Conservation (phyloP, 345 rosid genomes). For the Dimocarpus longan region DNA sequence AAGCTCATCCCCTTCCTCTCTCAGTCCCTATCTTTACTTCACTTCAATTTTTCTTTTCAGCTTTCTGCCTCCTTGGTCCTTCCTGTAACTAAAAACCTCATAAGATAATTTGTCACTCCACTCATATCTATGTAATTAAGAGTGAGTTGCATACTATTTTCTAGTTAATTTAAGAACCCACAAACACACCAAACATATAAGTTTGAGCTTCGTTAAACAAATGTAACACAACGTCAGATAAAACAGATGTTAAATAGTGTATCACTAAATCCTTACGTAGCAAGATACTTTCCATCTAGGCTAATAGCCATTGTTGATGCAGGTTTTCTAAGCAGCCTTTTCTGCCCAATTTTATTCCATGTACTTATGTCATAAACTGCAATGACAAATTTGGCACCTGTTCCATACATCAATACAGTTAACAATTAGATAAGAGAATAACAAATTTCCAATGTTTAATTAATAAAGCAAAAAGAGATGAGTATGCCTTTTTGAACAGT, state of each 20-base stretch:
- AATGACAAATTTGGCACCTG: conserved; percentile 72
- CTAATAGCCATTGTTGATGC: conserved; percentile 86
- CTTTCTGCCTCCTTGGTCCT: not conserved
- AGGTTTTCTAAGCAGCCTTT: conserved; percentile 79
- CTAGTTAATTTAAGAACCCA: not conserved
- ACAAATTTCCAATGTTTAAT: not conserved
- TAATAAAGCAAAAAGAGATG: not conserved
- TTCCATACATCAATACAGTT: conserved; percentile 23
- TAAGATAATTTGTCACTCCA: not conserved
- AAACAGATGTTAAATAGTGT: not conserved
- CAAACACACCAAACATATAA: not conserved
- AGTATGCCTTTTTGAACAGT: conserved; percentile 68
- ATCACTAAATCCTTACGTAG: conserved; percentile 56
- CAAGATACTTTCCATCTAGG: conserved; percentile 92
- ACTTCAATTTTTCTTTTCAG: not conserved
- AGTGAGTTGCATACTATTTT: not conserved
- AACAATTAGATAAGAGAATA: conserved; percentile 9
- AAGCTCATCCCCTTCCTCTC: not conserved
- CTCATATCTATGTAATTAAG: not conserved
- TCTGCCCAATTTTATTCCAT: conserved; percentile 90
- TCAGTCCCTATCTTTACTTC: not conserved
- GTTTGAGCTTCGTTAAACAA: not conserved
- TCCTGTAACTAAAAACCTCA: not conserved
- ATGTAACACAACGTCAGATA: not conserved
- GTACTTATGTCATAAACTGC: conserved; percentile 88